A percentile compares a stretch with the other conserved stretches of the same genome.
phyloP scores from a whole-genome alignment of 1,284 basidiomycete genomes.

The Neonothopanus nambi region DNA sequence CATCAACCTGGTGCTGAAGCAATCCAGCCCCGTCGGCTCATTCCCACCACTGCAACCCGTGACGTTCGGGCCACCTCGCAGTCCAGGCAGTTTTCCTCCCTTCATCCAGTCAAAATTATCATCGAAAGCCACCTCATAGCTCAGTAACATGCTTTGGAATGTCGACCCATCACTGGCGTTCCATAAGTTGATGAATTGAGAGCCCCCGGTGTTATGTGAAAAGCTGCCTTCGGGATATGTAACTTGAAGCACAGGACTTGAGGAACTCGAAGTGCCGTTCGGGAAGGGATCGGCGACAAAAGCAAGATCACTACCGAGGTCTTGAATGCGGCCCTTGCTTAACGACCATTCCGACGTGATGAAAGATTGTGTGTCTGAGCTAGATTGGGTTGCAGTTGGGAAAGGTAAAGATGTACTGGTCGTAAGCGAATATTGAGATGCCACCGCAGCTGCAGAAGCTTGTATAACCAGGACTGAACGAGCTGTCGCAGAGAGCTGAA shows the following conservation, averaged over 20 bases:
- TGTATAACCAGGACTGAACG: slow-evolving; percentile 22
- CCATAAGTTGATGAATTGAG: slow-evolving; percentile 67
- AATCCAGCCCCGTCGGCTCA: slow-evolving; percentile 54
- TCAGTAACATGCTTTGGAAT: slow-evolving; percentile 64
- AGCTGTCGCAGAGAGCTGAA: slow-evolving; percentile 11
- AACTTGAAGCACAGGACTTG: slow-evolving; percentile 59
- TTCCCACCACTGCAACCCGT: slow-evolving; percentile 68
- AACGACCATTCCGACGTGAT: slow-evolving; percentile 64
- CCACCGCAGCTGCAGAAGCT: slow-evolving; percentile 40
- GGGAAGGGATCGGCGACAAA: slow-evolving; percentile 72
- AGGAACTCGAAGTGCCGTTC: slow-evolving; percentile 40
- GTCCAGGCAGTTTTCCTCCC: slow-evolving; percentile 72
- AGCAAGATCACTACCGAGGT: slow-evolving; percentile 51
- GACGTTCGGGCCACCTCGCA: slow-evolving; percentile 62
- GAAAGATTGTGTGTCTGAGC: slow-evolving; percentile 50
- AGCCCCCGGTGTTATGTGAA: slow-evolving; percentile 60
- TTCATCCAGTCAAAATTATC: slow-evolving; percentile 67
- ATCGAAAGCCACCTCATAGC: slow-evolving; percentile 75
- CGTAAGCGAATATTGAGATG: slow-evolving; percentile 54
- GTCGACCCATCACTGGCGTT: slow-evolving; percentile 52
- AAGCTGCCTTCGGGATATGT: slow-evolving; percentile 65
- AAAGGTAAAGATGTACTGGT: slow-evolving; percentile 66
- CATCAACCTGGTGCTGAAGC: slow-evolving; percentile 74
- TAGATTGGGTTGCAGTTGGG: slow-evolving; percentile 59
- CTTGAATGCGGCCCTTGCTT: slow-evolving; percentile 59